phyloP scores from a whole-genome alignment of 495 filamentous ascomycete species.

The Penicillium paradoxum region DNA sequence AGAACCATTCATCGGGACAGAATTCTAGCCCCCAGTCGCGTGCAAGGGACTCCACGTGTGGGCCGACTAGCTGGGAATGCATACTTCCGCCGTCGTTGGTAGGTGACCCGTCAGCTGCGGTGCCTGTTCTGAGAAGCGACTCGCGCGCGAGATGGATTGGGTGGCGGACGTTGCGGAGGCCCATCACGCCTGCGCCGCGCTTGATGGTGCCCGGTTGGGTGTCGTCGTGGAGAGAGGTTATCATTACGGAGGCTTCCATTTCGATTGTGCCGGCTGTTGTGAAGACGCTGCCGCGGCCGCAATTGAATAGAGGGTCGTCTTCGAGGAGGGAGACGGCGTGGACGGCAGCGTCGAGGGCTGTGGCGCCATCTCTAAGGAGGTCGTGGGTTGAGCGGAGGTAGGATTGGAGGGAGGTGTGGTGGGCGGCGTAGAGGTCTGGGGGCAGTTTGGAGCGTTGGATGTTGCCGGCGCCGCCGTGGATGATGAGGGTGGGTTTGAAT shows the following conservation, averaged over 20 bases:
- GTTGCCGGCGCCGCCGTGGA: constrained; percentile 87
- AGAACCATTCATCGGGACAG: constrained; percentile 69
- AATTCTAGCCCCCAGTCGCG: constrained; percentile 62
- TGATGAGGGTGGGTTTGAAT: constrained; percentile 64
- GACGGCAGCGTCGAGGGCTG: constrained; percentile 67
- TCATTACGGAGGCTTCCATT: constrained; percentile 89
- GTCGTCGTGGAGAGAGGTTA: constrained; percentile 40
- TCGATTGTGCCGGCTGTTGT: constrained; percentile 77
- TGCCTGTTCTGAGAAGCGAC: constrained; percentile 57
- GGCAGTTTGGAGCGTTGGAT: constrained; percentile 66
- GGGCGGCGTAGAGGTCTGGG: constrained; percentile 52
- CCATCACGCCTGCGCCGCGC: constrained; percentile 69
- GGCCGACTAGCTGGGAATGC: constrained; percentile 66
- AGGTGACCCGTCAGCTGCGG: constrained; percentile 26
- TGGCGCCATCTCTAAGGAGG: constrained; percentile 39
- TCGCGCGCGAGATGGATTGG: constrained; percentile 71
- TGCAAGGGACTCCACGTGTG: constrained; percentile 62
- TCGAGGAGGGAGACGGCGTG: constrained; percentile 75
- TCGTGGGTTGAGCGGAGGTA: constrained; percentile 49
- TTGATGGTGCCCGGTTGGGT: constrained; percentile 52
- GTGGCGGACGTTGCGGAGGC: constrained; percentile 67
- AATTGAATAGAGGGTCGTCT: constrained; percentile 80
- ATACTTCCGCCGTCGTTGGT: constrained; percentile 41
- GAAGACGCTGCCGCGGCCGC: constrained; percentile 80
- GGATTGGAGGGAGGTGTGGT: constrained; percentile 58